Conservation (phyloP, 345 rosid genomes). For the Eucalyptus regnans region DNA sequence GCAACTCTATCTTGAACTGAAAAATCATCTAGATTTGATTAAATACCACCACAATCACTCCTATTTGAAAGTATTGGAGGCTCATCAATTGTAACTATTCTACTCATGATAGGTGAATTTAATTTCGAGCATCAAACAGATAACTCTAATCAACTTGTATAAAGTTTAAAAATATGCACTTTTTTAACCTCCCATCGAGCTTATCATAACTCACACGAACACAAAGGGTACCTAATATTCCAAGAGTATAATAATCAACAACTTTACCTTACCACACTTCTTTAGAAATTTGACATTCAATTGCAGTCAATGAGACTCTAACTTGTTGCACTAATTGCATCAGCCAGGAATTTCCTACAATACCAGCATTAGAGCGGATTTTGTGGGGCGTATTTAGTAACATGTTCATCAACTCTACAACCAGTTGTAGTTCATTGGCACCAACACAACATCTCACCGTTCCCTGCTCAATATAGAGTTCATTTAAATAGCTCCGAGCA, state of each 20-base stretch:
- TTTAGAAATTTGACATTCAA: not conserved
- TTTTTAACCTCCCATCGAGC: fast-evolving
- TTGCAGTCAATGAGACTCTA: not conserved
- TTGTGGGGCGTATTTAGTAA: not conserved
- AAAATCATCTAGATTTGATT: not conserved
- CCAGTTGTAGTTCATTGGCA: not conserved
- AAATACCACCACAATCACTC: not conserved
- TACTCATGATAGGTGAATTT: not conserved
- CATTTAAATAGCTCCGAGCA: not conserved
- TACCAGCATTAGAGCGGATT: not conserved
- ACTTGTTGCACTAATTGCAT: not conserved
- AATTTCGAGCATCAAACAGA: not conserved
- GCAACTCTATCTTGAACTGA: not conserved
- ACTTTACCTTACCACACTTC: not conserved
- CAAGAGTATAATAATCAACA: not conserved
- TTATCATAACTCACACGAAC: not conserved
- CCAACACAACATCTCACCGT: not conserved
- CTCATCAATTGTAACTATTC: not conserved
- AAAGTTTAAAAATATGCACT: not conserved
- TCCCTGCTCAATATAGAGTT: not conserved
- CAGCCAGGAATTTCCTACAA: not conserved
- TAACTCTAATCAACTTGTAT: not conserved
- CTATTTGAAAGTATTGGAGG: not conserved
- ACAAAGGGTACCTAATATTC: not conserved
- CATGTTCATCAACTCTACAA: not conserved